phyloP scores from a whole-genome alignment of 345 rosid species.

The Eutrema yunnanense region DNA sequence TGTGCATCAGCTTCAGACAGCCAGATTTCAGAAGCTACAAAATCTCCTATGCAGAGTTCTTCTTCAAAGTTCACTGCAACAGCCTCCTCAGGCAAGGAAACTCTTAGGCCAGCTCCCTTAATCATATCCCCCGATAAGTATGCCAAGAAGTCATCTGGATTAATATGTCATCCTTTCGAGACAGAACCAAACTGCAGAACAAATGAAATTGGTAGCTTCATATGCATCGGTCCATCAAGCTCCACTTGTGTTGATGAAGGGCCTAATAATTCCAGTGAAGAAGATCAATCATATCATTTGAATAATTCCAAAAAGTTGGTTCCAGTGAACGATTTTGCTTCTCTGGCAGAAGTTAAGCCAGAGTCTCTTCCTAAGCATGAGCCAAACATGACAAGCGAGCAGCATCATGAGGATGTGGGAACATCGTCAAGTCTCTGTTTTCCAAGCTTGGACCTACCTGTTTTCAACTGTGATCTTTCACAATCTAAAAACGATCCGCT shows the following conservation, averaged over 20 bases:
- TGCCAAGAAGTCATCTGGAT: constrained; percentile 39
- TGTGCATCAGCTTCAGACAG: constrained; percentile 38
- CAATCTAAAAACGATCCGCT: constrained; percentile 65
- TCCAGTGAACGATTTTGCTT: constrained; percentile 52
- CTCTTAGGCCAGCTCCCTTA: constrained; percentile 39
- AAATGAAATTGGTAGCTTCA: constrained; percentile 42
- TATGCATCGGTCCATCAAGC: constrained; percentile 40
- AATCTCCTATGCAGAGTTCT: constrained; percentile 38
- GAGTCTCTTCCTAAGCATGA: constrained; percentile 39
- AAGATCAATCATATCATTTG: constrained; percentile 44
- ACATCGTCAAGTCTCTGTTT: constrained; percentile 79
- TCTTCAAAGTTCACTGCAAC: constrained; percentile 37
- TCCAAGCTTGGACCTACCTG: constrained; percentile 88
- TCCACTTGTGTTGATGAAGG: constrained; percentile 41
- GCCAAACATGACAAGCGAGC: constrained; percentile 28
- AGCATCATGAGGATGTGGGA: constrained; percentile 46
- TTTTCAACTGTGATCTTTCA: constrained; percentile 80
- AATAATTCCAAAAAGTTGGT: constrained; percentile 60
- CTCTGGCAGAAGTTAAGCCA: constrained; percentile 35
- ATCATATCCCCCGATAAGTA: constrained; percentile 38
- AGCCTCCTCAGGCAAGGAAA: constrained; percentile 44
- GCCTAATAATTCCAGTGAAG: constrained; percentile 29
- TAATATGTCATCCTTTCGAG: constrained; percentile 39
- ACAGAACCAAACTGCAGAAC: constrained; percentile 40
- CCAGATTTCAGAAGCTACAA: constrained; percentile 40